phyloP scores from a whole-genome alignment of 257 asterid species.

The Solanum dulcamara region DNA sequence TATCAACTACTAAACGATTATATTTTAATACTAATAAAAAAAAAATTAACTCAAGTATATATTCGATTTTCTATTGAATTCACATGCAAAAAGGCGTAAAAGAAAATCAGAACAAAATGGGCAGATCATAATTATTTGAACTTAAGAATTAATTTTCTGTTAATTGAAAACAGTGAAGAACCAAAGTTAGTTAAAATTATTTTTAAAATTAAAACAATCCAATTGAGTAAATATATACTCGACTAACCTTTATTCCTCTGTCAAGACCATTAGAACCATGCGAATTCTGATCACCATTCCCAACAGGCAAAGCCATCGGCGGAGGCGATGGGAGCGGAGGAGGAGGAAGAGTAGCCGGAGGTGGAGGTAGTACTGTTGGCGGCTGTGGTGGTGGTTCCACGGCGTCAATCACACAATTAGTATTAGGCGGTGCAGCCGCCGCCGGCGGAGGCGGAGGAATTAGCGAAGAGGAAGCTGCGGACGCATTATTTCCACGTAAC shows the following conservation, averaged over 20 bases:
- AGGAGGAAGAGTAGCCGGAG: not conserved
- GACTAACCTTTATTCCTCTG: constrained; percentile 46
- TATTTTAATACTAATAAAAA: too few relatives aligned
- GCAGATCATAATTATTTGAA: not conserved
- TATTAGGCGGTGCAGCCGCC: not conserved
- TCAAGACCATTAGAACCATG: constrained; percentile 36
- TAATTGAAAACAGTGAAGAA: not conserved
- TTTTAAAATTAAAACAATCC: not conserved
- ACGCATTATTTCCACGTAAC: constrained; percentile 50
- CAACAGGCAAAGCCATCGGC: constrained; percentile 8
- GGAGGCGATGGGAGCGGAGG: not conserved
- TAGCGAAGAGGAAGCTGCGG: not conserved
- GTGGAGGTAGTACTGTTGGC: not conserved
- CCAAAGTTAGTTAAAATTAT: not conserved
- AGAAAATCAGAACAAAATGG: not conserved
- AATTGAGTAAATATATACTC: not conserved
- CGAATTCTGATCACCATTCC: constrained; percentile 24
- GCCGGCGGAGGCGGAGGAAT: not conserved
- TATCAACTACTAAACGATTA: not conserved
- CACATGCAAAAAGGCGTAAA: not conserved
- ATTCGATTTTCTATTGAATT: not conserved
- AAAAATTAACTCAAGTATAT: not conserved
- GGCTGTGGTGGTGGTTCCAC: constrained; percentile 10
- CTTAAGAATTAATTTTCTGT: not conserved
- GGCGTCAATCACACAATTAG: not conserved